phyloP scores from a whole-genome alignment of 495 filamentous ascomycete genomes.

The Aspergillus cavernicola region DNA sequence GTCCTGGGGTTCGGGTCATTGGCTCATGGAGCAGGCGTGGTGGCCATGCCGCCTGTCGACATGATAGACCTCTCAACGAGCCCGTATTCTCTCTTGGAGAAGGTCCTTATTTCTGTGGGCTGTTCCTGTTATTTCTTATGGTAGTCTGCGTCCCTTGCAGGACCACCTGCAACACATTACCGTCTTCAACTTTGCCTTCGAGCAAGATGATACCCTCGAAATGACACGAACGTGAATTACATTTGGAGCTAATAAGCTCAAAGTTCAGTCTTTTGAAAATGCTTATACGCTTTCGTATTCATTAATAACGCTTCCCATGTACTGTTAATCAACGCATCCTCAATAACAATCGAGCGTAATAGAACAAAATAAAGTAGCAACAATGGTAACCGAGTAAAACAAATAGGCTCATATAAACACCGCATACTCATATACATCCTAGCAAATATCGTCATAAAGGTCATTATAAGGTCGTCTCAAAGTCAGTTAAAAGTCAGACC shows the following conservation, averaged over 20 bases:
- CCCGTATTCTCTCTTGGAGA: background rate
- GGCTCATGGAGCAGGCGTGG: background rate
- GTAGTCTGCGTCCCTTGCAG: background rate
- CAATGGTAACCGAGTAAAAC: conserved; percentile 6
- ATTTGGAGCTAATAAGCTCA: background rate
- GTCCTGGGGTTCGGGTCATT: background rate
- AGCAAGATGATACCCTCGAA: conserved; percentile 3
- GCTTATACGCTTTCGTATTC: background rate
- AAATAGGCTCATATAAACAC: conserved; percentile 36
- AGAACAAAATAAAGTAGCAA: conserved; percentile 10
- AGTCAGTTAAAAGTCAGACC: conserved; percentile 30
- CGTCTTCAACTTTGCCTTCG: background rate
- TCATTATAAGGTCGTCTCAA: conserved; percentile 39
- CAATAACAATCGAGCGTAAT: conserved; percentile 5
- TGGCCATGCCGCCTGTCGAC: background rate
- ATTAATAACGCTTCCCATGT: background rate
- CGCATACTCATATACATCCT: conserved; percentile 46
- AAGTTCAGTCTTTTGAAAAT: background rate
- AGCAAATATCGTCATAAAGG: conserved; percentile 40
- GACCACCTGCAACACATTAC: background rate
- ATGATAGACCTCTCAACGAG: background rate
- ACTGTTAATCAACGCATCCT: background rate
- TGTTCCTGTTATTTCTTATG: background rate
- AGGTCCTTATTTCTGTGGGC: background rate
- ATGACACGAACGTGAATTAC: conserved; percentile 15